phyloP scores from a whole-genome alignment of 371 early-diverging fungal genomes.

The Sporodiniella umbellata region DNA sequence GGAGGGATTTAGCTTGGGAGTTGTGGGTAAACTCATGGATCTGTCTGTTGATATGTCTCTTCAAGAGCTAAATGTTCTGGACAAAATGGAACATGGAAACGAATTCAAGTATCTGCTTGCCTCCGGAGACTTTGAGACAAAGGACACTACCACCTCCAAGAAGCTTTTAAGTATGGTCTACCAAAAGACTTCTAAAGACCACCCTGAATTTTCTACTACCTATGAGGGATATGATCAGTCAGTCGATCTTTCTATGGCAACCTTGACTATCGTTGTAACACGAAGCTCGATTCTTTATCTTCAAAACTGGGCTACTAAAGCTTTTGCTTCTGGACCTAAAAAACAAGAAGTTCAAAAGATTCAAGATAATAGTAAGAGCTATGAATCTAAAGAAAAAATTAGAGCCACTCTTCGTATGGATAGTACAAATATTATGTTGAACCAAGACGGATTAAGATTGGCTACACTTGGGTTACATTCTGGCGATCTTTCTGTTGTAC shows the following conservation, averaged over 20 bases:
- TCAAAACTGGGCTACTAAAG: constrained; percentile 74
- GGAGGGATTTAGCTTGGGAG: constrained; percentile 52
- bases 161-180: constrained; percentile 63
- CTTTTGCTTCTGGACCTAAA: constrained; percentile 51
- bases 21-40: constrained; percentile 56
- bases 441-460: constrained; percentile 58
- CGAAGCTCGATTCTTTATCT: constrained; percentile 66
- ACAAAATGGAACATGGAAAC: constrained; percentile 48
- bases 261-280: constrained; percentile 67
- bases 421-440: constrained; percentile 62
- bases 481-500: constrained; percentile 50
- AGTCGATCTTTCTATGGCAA: constrained; percentile 68
- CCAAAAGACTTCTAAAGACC: constrained; percentile 48
- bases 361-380: not conserved
- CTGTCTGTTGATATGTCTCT: constrained; percentile 61
- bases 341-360: not conserved
- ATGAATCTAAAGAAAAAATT: constrained; percentile 31
- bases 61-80: constrained; percentile 59
- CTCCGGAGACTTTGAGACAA: constrained; percentile 41
- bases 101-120: constrained; percentile 64
- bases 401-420: constrained; percentile 63
- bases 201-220: constrained; percentile 54
- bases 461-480: constrained; percentile 61
- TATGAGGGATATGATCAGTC: constrained; percentile 66
- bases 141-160: not conserved